Evolutionary conservation across 345 rosid species (phyloP).

Genomic region (Gossypium longicalyx): DNA sequence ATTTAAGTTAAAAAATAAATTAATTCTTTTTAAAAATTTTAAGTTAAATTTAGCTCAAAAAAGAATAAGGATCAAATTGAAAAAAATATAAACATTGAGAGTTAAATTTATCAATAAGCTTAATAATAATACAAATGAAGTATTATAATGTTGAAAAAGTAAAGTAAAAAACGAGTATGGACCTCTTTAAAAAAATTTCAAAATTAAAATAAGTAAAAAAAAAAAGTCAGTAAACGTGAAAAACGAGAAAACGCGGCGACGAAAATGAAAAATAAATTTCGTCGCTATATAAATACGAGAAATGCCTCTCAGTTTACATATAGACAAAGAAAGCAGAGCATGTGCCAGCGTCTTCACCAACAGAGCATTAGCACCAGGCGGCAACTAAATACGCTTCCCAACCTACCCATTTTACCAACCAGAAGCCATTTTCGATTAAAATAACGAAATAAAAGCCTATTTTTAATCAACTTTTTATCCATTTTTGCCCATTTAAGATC

Average conservation of each 20-base stretch:
- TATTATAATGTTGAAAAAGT: background rate
- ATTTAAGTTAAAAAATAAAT: too few species aligned
- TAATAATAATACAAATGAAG: too few species aligned
- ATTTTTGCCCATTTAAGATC: background rate
- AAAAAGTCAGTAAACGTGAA: slow-evolving; percentile 25
- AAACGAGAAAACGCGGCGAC: slow-evolving; percentile 36
- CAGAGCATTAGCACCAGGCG: background rate
- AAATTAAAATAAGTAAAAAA: background rate
- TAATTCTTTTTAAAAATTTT: too few species aligned
- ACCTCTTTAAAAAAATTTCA: background rate
- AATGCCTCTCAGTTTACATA: background rate
- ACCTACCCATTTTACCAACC: background rate
- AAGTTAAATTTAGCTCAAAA: too few species aligned
- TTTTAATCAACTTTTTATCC: background rate
- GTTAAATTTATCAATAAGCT: too few species aligned
- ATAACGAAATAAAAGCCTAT: too few species aligned
- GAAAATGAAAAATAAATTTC: background rate
- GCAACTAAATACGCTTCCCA: background rate
- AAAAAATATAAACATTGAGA: rapidly evolving
- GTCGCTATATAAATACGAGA: background rate
- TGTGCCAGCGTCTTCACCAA: background rate
- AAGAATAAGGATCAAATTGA: too few species aligned
- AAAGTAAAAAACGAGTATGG: background rate
- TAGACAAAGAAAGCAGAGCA: background rate
- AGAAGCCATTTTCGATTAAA: background rate